phyloP scores from a whole-genome alignment of 805 yeast genomes.

The Candida berthetii region DNA sequence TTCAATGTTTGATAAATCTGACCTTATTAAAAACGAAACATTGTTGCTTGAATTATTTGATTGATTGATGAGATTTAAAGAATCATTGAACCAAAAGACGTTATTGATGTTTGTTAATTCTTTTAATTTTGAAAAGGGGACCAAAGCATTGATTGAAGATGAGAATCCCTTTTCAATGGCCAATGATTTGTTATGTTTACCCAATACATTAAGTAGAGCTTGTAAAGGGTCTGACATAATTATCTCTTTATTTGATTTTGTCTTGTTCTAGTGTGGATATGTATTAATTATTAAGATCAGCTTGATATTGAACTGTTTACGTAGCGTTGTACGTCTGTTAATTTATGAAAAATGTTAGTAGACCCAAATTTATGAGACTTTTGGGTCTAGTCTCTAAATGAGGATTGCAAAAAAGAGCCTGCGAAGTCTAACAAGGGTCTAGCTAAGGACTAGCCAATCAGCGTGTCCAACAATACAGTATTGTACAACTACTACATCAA shows the following conservation, averaged over 20 bases:
- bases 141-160: conserved; percentile 42
- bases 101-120: conserved; percentile 41
- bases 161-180: conserved; percentile 39
- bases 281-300: no score
- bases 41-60: conserved; percentile 4
- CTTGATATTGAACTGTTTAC: no score
- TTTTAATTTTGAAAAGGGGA: conserved; percentile 49
- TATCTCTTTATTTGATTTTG: neutral
- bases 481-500: no score
- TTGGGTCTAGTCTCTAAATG: no score
- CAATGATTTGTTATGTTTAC: conserved; percentile 25
- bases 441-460: no score
- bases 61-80: conserved; percentile 4
- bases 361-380: no score
- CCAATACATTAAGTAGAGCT: conserved; percentile 7
- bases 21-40: conserved; percentile 19
- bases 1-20: conserved; percentile 11
- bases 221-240: conserved; percentile 2
- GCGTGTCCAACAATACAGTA: no score
- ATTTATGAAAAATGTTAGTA: no score
- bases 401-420: no score
- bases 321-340: no score
- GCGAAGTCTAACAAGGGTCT: no score
- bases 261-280: no score
- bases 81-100: conserved; percentile 38